Evolutionary conservation across 805 yeast species (phyloP), one percentile per base, ranked within the genome.

Genomic region (Torulaspora gathmanii): DNA sequence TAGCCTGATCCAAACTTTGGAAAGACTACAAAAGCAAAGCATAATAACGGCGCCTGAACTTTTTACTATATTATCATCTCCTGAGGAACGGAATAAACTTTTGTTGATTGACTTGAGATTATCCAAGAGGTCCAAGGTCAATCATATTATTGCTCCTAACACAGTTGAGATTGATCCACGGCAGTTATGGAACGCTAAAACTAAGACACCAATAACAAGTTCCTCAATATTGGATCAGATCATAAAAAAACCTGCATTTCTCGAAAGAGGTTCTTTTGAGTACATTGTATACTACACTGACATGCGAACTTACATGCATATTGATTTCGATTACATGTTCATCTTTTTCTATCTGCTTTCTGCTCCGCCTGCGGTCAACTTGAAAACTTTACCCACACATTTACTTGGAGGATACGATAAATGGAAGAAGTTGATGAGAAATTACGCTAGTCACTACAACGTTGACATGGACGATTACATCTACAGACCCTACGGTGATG

Each of bases 21-120:
- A 61, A 35, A 51, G 60, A 27, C 42, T 63, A 29, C 66, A 64
- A 38, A 61, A 57, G 37, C 91, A 85, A 59, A 91, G 93, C 3
- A 58, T 64, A 11, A 63, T 69, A 4, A 58, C 75, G 0, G 58
- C 74, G 8, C 68, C 64, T 22, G 64, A 69, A 63, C 56, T 78
- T 3, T 60, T 78, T 44, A 65, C 74, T 3, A 70, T 71, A 13
- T 62, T 79, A 40, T 70, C 66, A 42, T 70, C 67, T 45, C 74
- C 73, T 25, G 70, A 78, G 45, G 75, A 73, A 30, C 75, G 78
- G 1, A 33, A 50, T 2, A 52, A 52, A 17, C 16, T 62, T 17
- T 46, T 74, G 17, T 42, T 74, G 5, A 59, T 74, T 37, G 78
- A 74, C 54, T 47, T 74, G 13, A 60, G 78, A 37, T 54, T 70